A percentile compares a stretch with the other conserved stretches of the same genome.
Evolutionary conservation across 2,329 filamentous ascomycete genomes (phyloP).

Genomic region (Verticillium nubilum): DNA sequence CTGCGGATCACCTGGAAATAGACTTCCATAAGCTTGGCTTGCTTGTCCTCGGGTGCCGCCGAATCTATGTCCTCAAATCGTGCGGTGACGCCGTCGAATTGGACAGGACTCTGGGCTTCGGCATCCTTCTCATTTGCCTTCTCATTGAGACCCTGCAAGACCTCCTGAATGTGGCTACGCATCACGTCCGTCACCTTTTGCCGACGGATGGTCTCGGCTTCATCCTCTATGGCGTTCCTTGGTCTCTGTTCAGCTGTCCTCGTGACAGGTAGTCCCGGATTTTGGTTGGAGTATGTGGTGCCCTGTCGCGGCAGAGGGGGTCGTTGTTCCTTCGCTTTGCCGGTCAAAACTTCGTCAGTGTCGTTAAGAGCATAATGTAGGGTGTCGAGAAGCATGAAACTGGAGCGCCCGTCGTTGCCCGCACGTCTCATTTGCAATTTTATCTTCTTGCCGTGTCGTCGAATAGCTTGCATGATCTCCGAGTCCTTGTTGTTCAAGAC

Average conservation of each 20-base stretch:
- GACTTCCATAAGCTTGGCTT: conserved; percentile 44
- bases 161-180: conserved; percentile 43
- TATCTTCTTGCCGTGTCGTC: conserved; percentile 12
- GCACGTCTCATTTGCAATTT: conserved; percentile 19
- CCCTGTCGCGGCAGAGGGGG: not conserved
- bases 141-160: conserved; percentile 39
- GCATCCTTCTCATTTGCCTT: not conserved
- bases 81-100: conserved; percentile 1
- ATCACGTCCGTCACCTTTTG: conserved; percentile 39
- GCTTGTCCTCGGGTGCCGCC: conserved; percentile 41
- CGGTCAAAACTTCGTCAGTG: conserved; percentile 38
- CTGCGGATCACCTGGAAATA: conserved; percentile 42
- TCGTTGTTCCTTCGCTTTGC: conserved; percentile 15
- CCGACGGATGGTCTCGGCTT: conserved; percentile 18
- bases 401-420: conserved; percentile 17
- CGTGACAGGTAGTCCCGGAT: not conserved
- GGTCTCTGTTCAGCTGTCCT: not conserved
- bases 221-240: conserved; percentile 7
- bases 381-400: conserved; percentile 28
- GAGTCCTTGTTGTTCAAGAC: not conserved
- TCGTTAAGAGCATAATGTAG: conserved; percentile 35
- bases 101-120: not conserved
- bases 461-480: not conserved
- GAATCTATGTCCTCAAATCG: conserved; percentile 40
- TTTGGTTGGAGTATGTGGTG: not conserved